A percentile compares a stretch with the other conserved stretches of the same genome.
phyloP scores from a whole-genome alignment of 192 early-diverging fungal species.

The Gonapodya prolifera region DNA sequence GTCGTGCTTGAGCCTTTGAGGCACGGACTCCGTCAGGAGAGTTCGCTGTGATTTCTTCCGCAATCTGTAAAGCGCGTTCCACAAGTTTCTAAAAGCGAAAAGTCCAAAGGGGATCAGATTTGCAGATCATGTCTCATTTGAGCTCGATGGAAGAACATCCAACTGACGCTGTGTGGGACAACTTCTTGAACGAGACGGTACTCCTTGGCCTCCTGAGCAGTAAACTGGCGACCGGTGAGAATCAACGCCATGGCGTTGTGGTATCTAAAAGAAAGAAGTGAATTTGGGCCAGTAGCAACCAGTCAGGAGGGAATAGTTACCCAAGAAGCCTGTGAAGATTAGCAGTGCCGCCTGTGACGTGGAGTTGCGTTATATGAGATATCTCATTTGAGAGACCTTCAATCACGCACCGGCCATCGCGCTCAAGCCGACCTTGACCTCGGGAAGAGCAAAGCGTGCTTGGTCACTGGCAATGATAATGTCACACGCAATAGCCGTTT shows the following conservation, averaged over 20 bases:
- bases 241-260: slow-evolving; percentile 18
- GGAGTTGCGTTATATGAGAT: not conserved
- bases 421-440: slow-evolving; percentile 23
- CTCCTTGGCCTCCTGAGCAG: slow-evolving; percentile 20
- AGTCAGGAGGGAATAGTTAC: not conserved
- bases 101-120: not conserved
- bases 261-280: no score
- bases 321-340: slow-evolving; percentile 18
- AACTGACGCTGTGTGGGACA: slow-evolving; percentile 2
- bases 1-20: slow-evolving; percentile 13
- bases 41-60: slow-evolving; percentile 18
- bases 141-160: no score
- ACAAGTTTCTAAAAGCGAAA: not conserved
- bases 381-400: not conserved
- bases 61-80: slow-evolving; percentile 4
- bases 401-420: slow-evolving; percentile 8
- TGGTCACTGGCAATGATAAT: slow-evolving; percentile 26
- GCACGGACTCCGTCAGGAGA: slow-evolving; percentile 28
- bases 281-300: not conserved
- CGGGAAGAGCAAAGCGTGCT: slow-evolving; percentile 22
- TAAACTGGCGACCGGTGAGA: slow-evolving; percentile 22
- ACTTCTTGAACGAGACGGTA: slow-evolving; percentile 25
- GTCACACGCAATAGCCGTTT: slow-evolving; percentile 22
- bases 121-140: no score
- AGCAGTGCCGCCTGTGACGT: slow-evolving; percentile 14